A percentile compares a stretch with the other conserved stretches of the same genome.
phyloP scores from a whole-genome alignment of 768 basidiomycete genomes.

The Mycena galericulata region DNA sequence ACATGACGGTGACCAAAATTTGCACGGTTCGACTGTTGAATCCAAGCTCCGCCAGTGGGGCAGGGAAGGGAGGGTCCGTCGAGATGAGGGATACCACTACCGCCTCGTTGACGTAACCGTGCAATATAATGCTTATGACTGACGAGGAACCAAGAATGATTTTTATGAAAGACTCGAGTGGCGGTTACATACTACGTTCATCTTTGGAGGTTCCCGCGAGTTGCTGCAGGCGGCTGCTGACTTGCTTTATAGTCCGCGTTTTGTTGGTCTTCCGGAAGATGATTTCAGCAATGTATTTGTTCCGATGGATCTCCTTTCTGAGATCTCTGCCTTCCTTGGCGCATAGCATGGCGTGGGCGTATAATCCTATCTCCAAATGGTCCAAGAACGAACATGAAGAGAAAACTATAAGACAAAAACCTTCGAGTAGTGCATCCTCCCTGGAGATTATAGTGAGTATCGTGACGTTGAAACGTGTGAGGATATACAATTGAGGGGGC shows the following conservation, averaged over 20 bases:
- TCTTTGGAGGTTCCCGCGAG: too few species aligned
- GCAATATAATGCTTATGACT: background rate
- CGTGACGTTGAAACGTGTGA: background rate
- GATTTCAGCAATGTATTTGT: background rate
- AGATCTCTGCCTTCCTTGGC: background rate
- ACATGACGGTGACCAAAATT: background rate
- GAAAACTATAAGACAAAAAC: background rate
- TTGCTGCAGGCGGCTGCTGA: slow-evolving; percentile 24
- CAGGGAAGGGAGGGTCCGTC: background rate
- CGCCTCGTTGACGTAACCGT: background rate
- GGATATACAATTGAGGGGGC: background rate
- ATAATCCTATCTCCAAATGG: background rate
- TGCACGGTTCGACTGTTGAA: background rate
- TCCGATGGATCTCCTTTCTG: background rate
- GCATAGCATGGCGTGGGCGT: background rate
- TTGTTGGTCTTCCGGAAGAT: slow-evolving; percentile 11
- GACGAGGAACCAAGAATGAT: background rate
- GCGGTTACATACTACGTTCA: too few species aligned
- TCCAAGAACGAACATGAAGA: background rate
- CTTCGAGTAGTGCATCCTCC: slow-evolving; percentile 13
- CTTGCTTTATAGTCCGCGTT: slow-evolving; percentile 6
- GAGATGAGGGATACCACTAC: background rate
- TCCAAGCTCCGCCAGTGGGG: background rate
- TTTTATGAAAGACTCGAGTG: background rate
- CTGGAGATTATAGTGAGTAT: background rate